phyloP scores from a whole-genome alignment of 805 yeast species.

The Candida andamanensis region DNA sequence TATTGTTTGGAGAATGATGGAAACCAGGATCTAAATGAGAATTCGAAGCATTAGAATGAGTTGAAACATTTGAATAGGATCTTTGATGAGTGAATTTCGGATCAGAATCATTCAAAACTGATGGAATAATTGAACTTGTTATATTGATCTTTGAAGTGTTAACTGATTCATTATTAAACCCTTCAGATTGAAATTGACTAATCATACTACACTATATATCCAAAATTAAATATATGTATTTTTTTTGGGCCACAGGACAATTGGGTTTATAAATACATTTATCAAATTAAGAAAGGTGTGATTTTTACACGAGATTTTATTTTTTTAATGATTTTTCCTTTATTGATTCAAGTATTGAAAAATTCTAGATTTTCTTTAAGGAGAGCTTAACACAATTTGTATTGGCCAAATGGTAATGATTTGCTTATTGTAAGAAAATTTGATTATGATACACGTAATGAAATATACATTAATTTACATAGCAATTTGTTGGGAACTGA shows the following conservation, averaged over 20 bases:
- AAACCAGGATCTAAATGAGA: background rate
- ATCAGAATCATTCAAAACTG: slow-evolving; percentile 2
- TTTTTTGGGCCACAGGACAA: slow-evolving; percentile 6
- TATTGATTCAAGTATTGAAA: no score
- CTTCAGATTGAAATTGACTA: slow-evolving; percentile 5
- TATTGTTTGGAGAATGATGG: no score
- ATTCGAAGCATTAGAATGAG: slow-evolving; percentile 2
- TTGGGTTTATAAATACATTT: slow-evolving; percentile 7
- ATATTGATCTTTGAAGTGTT: slow-evolving; percentile 3
- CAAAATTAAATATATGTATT: slow-evolving; percentile 2
- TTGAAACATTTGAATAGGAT: slow-evolving; percentile 2
- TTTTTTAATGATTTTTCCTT: no score
- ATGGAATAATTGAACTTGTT: slow-evolving; percentile 1
- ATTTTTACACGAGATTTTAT: slow-evolving; percentile 9
- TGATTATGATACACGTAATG: no score
- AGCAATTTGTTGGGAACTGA: no score
- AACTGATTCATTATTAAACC: no score
- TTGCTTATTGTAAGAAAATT: no score
- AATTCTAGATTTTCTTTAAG: slow-evolving; percentile 12
- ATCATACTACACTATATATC: slow-evolving; percentile 4
- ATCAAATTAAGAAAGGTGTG: slow-evolving; percentile 11
- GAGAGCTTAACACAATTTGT: no score
- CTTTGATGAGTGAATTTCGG: slow-evolving; percentile 1
- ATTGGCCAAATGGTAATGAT: slow-evolving; percentile 3
- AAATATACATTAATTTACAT: no score